These are phyloP conservation scores for Aulographum hederae DNA, from an alignment of 2,329 filamentous ascomycete genomes.

Conservation along the genomic window DNA sequence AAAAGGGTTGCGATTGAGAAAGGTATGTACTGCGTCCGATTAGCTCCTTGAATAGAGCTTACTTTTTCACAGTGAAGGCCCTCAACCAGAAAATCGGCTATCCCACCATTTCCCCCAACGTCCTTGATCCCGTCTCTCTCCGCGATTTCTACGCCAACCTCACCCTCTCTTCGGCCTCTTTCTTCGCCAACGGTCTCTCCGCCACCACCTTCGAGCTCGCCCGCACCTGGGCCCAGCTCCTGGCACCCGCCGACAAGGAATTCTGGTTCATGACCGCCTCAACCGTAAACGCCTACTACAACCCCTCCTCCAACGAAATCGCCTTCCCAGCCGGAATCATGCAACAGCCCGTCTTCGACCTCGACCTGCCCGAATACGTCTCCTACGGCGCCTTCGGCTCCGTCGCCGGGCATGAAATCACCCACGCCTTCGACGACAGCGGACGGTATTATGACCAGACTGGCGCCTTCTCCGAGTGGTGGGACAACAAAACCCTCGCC, in stretches of 20 bases:
- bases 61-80: conserved; percentile 28
- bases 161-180: conserved; percentile 29
- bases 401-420: conserved; percentile 50
- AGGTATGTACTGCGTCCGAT: conserved; percentile 1
- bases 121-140: conserved; percentile 38
- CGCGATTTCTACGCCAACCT: conserved; percentile 37
- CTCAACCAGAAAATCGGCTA: conserved; percentile 54
- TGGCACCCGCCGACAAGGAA: conserved; percentile 40
- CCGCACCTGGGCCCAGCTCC: conserved; percentile 37
- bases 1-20: conserved; percentile 43
- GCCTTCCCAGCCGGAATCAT: conserved; percentile 52
- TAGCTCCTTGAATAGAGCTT: not conserved
- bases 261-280: conserved; percentile 42
- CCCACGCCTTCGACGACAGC: conserved; percentile 50
- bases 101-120: conserved; percentile 41
- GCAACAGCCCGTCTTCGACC: conserved; percentile 49
- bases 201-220: conserved; percentile 29
- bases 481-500: conserved; percentile 39
- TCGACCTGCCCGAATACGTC: conserved; percentile 43
- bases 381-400: conserved; percentile 52
- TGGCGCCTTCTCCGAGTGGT: conserved; percentile 49
- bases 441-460: conserved; percentile 47
- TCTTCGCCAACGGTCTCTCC: conserved; percentile 39
- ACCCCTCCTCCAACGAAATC: conserved; percentile 46
- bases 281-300: conserved; percentile 46